Base-by-base conservation (phyloP, 163 green algal species). In the Coccomyxa subellipsoidea region DNA sequence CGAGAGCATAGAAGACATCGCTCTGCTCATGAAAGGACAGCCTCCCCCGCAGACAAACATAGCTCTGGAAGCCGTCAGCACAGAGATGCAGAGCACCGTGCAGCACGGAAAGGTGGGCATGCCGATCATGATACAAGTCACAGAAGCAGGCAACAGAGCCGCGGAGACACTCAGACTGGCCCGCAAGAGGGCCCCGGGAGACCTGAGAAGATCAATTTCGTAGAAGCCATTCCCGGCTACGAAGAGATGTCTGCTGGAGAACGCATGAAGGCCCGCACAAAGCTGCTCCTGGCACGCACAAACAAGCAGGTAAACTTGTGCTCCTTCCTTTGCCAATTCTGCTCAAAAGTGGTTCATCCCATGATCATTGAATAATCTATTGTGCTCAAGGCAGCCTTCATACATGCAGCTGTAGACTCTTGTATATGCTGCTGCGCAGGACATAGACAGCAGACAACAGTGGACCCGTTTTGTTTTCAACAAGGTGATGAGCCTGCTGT, bases 401-500 rank as follows among this genome's bases (percentile, higher is more conserved):
- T n/a, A n/a, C n/a, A n/a, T n/a, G n/a, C n/a, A n/a, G n/a, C n/a
- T n/a, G n/a, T n/a, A n/a, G n/a, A n/a, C n/a, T n/a, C n/a, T n/a
- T n/a, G n/a, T n/a, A n/a, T n/a, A n/a, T n/a, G n/a, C n/a, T n/a
- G n/a, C n/a, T n/a, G n/a, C n/a, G n/a, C 47, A 59, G 47, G 47
- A 59, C 47, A 59, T 18, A 59, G 47, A 18, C 47, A 73, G 32
- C 10, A 34, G 66, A 12, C 21, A 34, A 73, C 66, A 36, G 27
- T 73, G 66, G 66, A 73, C 66, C n/a, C 66, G 66, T n/a, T 73
- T 36, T n/a, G 27, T 73, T 18, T 73, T 73, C 66, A 73, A 73
- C n/a, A 32, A 73, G 66, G 66, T 73, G 32, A 23, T n/a, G n/a
- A n/a, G n/a, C n/a, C n/a, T n/a, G n/a, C n/a, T n/a, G n/a, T n/a